A percentile compares a stretch with the other conserved stretches of the same genome.
Conservation (phyloP, 148 eudicot species). For the Simmondsia chinensis region DNA sequence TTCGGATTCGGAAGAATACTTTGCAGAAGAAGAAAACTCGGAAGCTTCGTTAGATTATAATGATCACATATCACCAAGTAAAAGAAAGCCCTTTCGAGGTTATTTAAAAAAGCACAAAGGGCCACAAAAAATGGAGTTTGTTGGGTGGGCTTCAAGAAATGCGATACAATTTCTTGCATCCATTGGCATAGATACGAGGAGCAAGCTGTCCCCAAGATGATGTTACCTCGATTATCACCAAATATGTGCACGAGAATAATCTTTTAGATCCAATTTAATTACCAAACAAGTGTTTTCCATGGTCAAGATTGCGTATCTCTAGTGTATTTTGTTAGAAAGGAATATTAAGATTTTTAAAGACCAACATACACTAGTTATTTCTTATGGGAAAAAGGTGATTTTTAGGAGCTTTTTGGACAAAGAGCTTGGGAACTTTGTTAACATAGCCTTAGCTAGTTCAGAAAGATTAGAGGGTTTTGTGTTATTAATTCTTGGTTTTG, state of each 20-base stretch:
- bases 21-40: slow-evolving; percentile 14
- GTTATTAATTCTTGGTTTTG: too few relatives aligned
- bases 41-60: slow-evolving; percentile 19
- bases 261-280: slow-evolving; percentile 58
- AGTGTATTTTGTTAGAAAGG: too few relatives aligned
- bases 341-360: too few relatives aligned
- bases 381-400: too few relatives aligned
- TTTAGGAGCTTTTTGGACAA: too few relatives aligned
- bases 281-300: too few relatives aligned
- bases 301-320: too few relatives aligned
- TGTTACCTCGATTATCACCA: slow-evolving; percentile 38
- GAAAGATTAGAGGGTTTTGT: too few relatives aligned
- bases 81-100: slow-evolving; percentile 19
- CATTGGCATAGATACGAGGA: slow-evolving; percentile 57
- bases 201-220: slow-evolving; percentile 47
- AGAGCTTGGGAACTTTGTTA: too few relatives aligned
- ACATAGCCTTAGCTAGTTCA: too few relatives aligned
- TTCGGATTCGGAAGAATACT: slow-evolving; percentile 32
- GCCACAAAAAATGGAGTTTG: slow-evolving; percentile 56
- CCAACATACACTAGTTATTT: too few relatives aligned
- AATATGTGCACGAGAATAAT: slow-evolving; percentile 46
- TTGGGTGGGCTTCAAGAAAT: slow-evolving; percentile 81
- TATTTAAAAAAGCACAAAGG: slow-evolving; percentile 11
- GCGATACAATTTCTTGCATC: slow-evolving; percentile 60
- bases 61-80: slow-evolving; percentile 7